Percentiles rank a stretch among this genome's conserved stretches.
phyloP scores from a whole-genome alignment of 2,329 filamentous ascomycete genomes.

The Coniochaeta pulveracea region DNA sequence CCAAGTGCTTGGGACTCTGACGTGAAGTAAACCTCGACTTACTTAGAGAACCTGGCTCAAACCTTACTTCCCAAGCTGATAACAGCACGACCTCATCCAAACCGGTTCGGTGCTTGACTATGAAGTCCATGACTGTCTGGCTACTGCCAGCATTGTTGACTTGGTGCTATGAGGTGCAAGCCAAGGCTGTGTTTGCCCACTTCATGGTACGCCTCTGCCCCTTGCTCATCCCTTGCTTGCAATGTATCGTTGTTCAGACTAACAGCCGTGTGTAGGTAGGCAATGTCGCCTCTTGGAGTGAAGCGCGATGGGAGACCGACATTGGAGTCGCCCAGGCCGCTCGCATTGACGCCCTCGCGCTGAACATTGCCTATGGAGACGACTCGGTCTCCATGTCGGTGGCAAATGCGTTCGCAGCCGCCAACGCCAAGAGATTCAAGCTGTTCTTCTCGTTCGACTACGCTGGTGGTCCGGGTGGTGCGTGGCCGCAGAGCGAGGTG shows the following conservation, averaged over 20 bases:
- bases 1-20: too few species aligned
- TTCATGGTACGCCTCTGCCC: slow-evolving; percentile 7
- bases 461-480: slow-evolving; percentile 5
- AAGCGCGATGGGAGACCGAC: slow-evolving; percentile 8
- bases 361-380: slow-evolving; percentile 7
- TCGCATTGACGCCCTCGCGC: slow-evolving; percentile 8
- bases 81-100: too few species aligned
- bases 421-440: slow-evolving; percentile 7
- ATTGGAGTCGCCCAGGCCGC: slow-evolving; percentile 6
- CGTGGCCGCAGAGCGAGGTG: slow-evolving; percentile 7
- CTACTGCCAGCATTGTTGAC: too few species aligned
- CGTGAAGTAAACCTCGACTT: too few species aligned
- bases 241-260: not conserved
- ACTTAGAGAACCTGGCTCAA: too few species aligned
- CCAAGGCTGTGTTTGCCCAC: slow-evolving; percentile 11
- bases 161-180: slow-evolving; percentile 3
- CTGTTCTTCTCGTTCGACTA: slow-evolving; percentile 11
- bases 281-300: slow-evolving; percentile 4
- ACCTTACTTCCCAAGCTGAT: too few species aligned
- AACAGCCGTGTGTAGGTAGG: slow-evolving; percentile 4
- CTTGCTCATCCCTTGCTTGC: not conserved
- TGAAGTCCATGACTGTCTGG: too few species aligned
- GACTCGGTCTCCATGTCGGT: slow-evolving; percentile 4
- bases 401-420: slow-evolving; percentile 6
- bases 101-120: too few species aligned